A percentile compares a stretch with the other conserved stretches of the same genome.
Conservation (phyloP, 352 stramenopile genomes). For the Phytophthora vignae region DNA sequence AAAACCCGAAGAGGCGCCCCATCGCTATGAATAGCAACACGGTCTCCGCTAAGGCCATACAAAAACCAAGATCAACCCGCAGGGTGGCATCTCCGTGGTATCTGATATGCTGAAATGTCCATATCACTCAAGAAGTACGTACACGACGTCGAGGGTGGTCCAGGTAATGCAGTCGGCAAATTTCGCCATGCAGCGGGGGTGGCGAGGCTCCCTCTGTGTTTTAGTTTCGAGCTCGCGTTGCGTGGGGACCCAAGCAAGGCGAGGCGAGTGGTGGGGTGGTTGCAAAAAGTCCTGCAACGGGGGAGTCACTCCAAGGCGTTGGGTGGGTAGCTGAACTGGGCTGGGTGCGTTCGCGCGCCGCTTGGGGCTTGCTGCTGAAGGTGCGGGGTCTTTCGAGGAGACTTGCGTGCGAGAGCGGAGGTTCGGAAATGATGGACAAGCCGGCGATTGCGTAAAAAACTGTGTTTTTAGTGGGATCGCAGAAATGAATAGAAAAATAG, state of each 20-base stretch:
- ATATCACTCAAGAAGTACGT: slow-evolving; percentile 10
- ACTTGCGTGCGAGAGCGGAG: slow-evolving; percentile 28
- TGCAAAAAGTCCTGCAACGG: slow-evolving; percentile 40
- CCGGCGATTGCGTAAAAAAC: slow-evolving; percentile 8
- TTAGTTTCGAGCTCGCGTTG: slow-evolving; percentile 28
- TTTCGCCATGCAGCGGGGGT: slow-evolving; percentile 52
- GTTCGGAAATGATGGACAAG: slow-evolving; percentile 39
- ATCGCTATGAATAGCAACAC: slow-evolving; percentile 22
- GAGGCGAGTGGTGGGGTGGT: slow-evolving; percentile 15
- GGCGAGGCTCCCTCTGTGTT: slow-evolving; percentile 29
- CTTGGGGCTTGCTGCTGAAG: slow-evolving; percentile 1
- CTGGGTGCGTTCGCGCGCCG: slow-evolving; percentile 7
- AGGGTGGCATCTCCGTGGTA: background rate
- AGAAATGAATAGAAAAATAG: background rate
- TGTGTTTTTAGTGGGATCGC: slow-evolving; percentile 3
- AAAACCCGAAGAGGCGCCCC: slow-evolving; percentile 1
- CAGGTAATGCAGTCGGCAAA: slow-evolving; percentile 53
- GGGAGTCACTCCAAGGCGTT: slow-evolving; percentile 47
- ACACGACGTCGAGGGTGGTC: slow-evolving; percentile 55
- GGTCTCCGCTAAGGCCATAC: slow-evolving; percentile 20
- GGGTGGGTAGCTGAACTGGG: slow-evolving; percentile 38
- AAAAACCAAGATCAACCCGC: slow-evolving; percentile 12
- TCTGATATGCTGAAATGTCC: background rate
- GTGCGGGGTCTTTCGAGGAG: slow-evolving; percentile 14
- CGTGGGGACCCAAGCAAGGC: slow-evolving; percentile 32